Percentiles rank a stretch among this genome's conserved stretches.
These are phyloP conservation scores for Quercus agrifolia DNA, from an alignment of 306 rosid species.

Conservation along the genomic window DNA sequence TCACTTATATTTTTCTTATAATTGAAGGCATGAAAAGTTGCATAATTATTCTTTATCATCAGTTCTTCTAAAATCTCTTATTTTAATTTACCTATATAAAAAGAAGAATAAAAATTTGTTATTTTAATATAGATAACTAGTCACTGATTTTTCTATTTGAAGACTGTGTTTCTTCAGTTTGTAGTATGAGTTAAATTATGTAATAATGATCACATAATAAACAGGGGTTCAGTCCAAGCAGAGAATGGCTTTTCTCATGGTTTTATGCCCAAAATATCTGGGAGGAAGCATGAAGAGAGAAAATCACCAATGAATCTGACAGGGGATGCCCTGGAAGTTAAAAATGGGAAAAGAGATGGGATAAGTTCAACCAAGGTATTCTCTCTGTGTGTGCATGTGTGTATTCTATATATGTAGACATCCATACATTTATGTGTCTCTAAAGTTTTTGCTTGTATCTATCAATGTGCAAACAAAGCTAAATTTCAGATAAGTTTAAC, in stretches of 20 bases:
- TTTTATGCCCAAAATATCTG: constrained; percentile 12
- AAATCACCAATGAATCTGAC: constrained; percentile 6
- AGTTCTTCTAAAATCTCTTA: not conserved
- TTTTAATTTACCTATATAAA: no score
- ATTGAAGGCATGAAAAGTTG: not conserved
- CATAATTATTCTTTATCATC: not conserved
- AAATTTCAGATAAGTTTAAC: not conserved
- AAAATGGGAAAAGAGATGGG: constrained; percentile 17
- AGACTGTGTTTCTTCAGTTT: not conserved
- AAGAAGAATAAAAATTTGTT: not conserved
- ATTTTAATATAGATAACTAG: not conserved
- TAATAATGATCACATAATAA: constrained; percentile 4
- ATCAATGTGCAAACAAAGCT: not conserved
- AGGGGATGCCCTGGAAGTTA: constrained; percentile 19
- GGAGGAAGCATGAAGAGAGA: constrained; percentile 28
- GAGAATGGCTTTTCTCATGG: constrained; percentile 35
- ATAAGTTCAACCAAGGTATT: constrained; percentile 27
- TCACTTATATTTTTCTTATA: not conserved
- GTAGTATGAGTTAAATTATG: not conserved
- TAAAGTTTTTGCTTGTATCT: not conserved
- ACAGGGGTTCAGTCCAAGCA: constrained; percentile 28
- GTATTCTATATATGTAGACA: not conserved
- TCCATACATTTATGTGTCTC: not conserved
- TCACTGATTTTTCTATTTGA: not conserved
- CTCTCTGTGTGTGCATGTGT: not conserved